Percentiles rank a stretch among this genome's conserved stretches.
Conservation (phyloP, 768 basidiomycete species). For the Erythrobasidium yunnanense region DNA sequence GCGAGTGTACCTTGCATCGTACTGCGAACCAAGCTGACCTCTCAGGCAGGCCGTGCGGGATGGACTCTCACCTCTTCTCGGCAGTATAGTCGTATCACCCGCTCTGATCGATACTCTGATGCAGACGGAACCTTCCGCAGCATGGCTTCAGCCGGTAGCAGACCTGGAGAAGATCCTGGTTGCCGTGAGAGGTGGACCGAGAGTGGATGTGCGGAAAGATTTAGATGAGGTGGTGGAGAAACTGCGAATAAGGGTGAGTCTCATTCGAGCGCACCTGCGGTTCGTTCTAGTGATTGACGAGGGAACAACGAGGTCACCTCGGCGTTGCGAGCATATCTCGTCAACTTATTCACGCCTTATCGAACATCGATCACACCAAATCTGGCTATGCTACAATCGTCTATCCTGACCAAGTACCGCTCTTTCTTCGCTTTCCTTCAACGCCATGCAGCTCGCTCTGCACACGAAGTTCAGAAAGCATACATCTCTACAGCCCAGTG, state of each 20-base stretch:
- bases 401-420: conserved; percentile 69
- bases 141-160: conserved; percentile 73
- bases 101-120: conserved; percentile 62
- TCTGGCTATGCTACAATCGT: conserved; percentile 82
- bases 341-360: conserved; percentile 70
- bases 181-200: conserved; percentile 57
- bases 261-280: conserved; percentile 1
- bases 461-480: conserved; percentile 74
- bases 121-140: conserved; percentile 70
- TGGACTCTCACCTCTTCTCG: conserved; percentile 67
- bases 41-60: conserved; percentile 66
- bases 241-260: conserved; percentile 69
- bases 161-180: conserved; percentile 68
- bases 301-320: conserved; percentile 75
- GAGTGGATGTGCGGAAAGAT: conserved; percentile 78
- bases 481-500: conserved; percentile 72
- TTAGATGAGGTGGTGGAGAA: conserved; percentile 74
- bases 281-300: not conserved
- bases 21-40: not conserved
- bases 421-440: conserved; percentile 74
- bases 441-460: conserved; percentile 67
- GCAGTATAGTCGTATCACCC: conserved; percentile 73
- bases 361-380: conserved; percentile 75
- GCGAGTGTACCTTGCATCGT: conserved; percentile 46
- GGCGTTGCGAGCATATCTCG: conserved; percentile 76